phyloP scores from a whole-genome alignment of 1,284 basidiomycete genomes.

The Stygiomarasmius scandens region DNA sequence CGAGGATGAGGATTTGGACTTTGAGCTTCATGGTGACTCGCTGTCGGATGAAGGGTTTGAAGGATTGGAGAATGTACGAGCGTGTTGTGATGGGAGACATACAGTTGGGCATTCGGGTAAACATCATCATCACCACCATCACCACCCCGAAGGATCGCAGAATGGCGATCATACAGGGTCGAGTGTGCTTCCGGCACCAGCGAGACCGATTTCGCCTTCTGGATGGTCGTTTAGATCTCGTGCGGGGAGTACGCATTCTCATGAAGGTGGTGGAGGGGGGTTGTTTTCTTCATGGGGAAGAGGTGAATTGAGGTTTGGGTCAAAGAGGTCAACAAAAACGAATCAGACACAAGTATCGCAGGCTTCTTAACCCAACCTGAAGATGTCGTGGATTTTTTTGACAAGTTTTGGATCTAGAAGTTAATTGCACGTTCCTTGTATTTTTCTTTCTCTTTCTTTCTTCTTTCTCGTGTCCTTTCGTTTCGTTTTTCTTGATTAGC shows the following conservation, averaged over 20 bases:
- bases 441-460: neutral
- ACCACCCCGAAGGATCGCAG: slow-evolving; percentile 34
- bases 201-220: slow-evolving; percentile 67
- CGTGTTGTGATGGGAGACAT: slow-evolving; percentile 93
- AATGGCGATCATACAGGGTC: slow-evolving; percentile 45
- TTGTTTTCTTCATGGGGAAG: slow-evolving; percentile 20
- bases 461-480: slow-evolving; percentile 1
- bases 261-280: slow-evolving; percentile 55
- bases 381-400: no score
- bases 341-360: slow-evolving; percentile 12
- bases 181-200: slow-evolving; percentile 26
- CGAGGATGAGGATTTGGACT: slow-evolving; percentile 83
- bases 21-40: slow-evolving; percentile 75
- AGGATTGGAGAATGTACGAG: slow-evolving; percentile 92
- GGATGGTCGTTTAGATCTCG: slow-evolving; percentile 82
- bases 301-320: slow-evolving; percentile 19
- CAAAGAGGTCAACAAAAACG: slow-evolving; percentile 16
- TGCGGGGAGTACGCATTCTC: slow-evolving; percentile 68
- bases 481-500: neutral
- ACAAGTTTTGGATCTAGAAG: slow-evolving; percentile 2
- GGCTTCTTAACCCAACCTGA: no score
- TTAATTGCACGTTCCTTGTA: slow-evolving; percentile 8
- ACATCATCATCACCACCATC: slow-evolving; percentile 63
- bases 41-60: slow-evolving; percentile 86
- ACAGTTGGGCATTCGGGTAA: slow-evolving; percentile 68